Evolutionary conservation across 1,284 basidiomycete species (phyloP).

Genomic region (Trichosporon asahii): DNA sequence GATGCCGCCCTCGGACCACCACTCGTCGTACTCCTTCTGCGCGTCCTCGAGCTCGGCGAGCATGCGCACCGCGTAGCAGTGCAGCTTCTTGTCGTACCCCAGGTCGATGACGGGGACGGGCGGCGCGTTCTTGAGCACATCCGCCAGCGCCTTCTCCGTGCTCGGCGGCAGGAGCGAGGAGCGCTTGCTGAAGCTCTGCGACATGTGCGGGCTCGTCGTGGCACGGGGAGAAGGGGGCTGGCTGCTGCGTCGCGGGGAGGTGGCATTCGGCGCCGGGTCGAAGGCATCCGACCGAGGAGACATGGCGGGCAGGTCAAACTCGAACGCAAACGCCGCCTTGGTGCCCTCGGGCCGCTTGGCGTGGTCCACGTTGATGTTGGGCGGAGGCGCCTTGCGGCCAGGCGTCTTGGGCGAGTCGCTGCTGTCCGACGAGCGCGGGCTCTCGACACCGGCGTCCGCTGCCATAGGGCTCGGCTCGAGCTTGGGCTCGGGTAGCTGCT

Average conservation of each 20-base stretch:
- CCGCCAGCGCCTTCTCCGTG: conserved; percentile 45
- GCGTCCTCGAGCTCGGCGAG: conserved; percentile 55
- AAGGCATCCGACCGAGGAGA: conserved; percentile 52
- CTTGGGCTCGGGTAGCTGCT: not conserved
- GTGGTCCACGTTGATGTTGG: conserved; percentile 35
- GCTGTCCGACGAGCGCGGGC: conserved; percentile 9
- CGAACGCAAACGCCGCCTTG: conserved; percentile 39
- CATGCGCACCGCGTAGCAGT: conserved; percentile 55
- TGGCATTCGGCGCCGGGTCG: conserved; percentile 30
- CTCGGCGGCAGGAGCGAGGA: conserved; percentile 48
- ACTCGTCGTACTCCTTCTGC: conserved; percentile 53
- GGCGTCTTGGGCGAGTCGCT: not conserved
- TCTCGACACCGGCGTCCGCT: conserved; percentile 12
- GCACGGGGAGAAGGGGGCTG: conserved; percentile 39
- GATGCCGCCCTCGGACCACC: conserved; percentile 52
- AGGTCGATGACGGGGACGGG: conserved; percentile 8
- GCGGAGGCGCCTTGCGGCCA: conserved; percentile 35
- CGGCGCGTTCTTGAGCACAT: conserved; percentile 21
- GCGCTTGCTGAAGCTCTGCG: conserved; percentile 48
- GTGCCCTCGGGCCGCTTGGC: conserved; percentile 11
- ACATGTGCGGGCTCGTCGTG: conserved; percentile 48
- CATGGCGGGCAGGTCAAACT: conserved; percentile 51
- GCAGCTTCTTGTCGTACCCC: conserved; percentile 45
- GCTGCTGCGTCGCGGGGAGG: conserved; percentile 26
- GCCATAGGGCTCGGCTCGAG: conserved; percentile 22